Conservation (phyloP, 108 stramenopile genomes). For the Conticribra weissflogii region DNA sequence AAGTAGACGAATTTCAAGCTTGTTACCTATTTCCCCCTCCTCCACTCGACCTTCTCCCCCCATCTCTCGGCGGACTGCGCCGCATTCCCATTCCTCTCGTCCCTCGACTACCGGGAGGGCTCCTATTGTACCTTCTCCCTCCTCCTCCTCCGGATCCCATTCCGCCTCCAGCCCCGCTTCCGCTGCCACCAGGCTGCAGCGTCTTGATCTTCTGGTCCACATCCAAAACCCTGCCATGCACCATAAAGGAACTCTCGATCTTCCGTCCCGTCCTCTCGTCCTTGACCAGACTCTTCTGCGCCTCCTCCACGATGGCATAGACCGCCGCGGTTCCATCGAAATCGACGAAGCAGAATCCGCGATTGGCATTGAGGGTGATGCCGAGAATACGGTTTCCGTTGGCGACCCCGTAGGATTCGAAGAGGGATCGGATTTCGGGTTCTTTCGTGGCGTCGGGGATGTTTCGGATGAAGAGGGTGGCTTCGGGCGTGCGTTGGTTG, state of each 20-base stretch:
- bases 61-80: conserved; percentile 32
- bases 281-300: conserved; percentile 38
- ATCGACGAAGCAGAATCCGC: conserved; percentile 85
- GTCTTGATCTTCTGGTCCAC: conserved; percentile 44
- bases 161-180: conserved; percentile 11
- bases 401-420: conserved; percentile 69
- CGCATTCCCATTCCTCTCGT: conserved; percentile 24
- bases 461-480: conserved; percentile 84
- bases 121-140: conserved; percentile 33
- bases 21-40: neutral
- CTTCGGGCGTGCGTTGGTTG: conserved; percentile 70
- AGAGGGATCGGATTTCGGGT: conserved; percentile 70
- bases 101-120: conserved; percentile 26
- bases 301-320: conserved; percentile 60
- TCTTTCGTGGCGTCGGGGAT: conserved; percentile 74
- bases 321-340: conserved; percentile 76
- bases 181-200: neutral
- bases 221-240: conserved; percentile 48
- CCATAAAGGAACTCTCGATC: conserved; percentile 42
- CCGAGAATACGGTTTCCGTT: conserved; percentile 71
- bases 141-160: conserved; percentile 11
- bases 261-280: conserved; percentile 43
- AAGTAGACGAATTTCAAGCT: no score
- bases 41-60: conserved; percentile 6
- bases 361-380: conserved; percentile 67